Evolutionary conservation across 768 basidiomycete genomes (phyloP).

Genomic region (Collybiopsis luxurians): DNA sequence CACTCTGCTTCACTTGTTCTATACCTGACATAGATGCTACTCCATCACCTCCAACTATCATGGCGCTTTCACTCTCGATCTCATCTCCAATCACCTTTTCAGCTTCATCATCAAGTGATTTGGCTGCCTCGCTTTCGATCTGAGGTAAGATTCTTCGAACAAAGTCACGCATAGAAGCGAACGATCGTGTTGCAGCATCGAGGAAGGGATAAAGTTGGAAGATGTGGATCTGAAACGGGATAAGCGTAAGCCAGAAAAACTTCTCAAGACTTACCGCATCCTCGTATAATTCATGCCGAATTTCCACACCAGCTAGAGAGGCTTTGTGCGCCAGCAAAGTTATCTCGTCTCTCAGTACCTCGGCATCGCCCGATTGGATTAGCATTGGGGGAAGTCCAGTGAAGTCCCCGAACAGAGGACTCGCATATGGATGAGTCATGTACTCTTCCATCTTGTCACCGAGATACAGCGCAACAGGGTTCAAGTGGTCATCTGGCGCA

Average conservation of each 20-base stretch:
- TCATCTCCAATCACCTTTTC: conserved; percentile 67
- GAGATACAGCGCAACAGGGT: conserved; percentile 93
- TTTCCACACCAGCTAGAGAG: conserved; percentile 77
- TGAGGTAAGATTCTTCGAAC: conserved; percentile 58
- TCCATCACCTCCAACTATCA: conserved; percentile 75
- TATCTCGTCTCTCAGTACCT: conserved; percentile 93
- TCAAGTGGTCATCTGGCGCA: conserved; percentile 75
- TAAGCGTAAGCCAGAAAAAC: not conserved
- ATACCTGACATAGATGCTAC: conserved; percentile 45
- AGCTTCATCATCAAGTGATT: conserved; percentile 48
- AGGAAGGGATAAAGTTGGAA: conserved; percentile 89
- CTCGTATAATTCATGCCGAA: conserved; percentile 86
- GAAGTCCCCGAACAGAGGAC: conserved; percentile 91
- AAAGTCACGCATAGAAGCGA: conserved; percentile 69
- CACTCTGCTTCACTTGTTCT: conserved; percentile 36
- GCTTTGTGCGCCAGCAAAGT: conserved; percentile 93
- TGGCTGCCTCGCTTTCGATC: conserved; percentile 46
- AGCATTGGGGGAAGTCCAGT: conserved; percentile 84
- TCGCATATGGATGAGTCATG: conserved; percentile 94
- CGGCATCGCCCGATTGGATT: conserved; percentile 90
- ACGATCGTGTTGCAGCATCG: conserved; percentile 60
- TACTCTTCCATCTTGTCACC: conserved; percentile 78
- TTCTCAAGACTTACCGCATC: conserved; percentile 65
- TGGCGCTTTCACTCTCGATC: conserved; percentile 63
- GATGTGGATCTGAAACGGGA: conserved; percentile 68